Conservation (phyloP, 202 grass and related monocot species). For the Saccharum hybrid region DNA sequence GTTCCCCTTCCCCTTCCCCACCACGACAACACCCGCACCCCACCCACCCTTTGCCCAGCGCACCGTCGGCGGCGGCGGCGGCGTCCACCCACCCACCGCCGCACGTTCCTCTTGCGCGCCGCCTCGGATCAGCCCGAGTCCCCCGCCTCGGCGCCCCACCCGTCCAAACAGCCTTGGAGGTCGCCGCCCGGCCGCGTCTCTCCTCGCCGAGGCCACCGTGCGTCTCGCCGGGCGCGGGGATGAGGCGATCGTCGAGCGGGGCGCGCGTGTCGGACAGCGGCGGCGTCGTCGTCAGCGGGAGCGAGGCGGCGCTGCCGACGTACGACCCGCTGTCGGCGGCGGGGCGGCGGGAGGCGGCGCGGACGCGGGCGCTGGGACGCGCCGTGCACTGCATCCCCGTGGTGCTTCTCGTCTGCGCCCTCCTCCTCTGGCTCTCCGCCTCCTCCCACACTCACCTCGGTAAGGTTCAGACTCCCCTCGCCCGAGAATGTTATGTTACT, state of each 20-base stretch:
- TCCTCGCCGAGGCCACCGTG: neutral
- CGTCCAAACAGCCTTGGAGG: neutral
- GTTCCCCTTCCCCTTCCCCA: neutral
- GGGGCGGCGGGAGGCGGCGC: conserved; percentile 60
- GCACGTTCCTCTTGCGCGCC: neutral
- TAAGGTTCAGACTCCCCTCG: conserved; percentile 20
- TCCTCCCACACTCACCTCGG: conserved; percentile 36
- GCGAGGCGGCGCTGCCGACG: conserved; percentile 56
- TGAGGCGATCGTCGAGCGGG: conserved; percentile 61
- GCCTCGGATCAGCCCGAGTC: neutral
- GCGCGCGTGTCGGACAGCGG: conserved; percentile 51
- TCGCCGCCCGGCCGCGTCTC: neutral
- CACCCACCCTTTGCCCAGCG: neutral
- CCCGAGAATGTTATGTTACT: neutral
- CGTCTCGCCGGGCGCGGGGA: conserved; percentile 30
- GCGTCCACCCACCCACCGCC: neutral
- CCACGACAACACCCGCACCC: conserved; percentile 34
- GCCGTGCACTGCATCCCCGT: conserved; percentile 71
- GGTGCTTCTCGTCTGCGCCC: conserved; percentile 56
- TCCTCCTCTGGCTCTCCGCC: conserved; percentile 70
- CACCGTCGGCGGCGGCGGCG: neutral
- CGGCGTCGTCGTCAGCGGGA: neutral
- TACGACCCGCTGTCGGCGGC: conserved; percentile 66
- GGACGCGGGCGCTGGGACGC: conserved; percentile 46
- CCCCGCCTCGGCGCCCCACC: neutral